phyloP scores from a whole-genome alignment of 805 yeast species.

The Hanseniaspora hatyaiensis region DNA sequence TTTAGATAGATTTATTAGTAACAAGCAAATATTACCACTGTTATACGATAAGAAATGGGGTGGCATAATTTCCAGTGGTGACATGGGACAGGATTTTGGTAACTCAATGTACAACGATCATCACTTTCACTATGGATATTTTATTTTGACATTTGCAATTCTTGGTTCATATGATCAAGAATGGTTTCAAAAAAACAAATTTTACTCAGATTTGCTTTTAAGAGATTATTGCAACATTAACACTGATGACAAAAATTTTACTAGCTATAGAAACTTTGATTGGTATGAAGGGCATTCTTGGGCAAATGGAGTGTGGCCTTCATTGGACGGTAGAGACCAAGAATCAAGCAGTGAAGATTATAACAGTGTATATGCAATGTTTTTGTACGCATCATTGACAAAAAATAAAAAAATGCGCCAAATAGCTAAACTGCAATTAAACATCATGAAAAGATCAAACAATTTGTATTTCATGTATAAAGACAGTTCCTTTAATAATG shows the following conservation, averaged over 20 bases:
- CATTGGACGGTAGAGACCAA: conserved; percentile 68
- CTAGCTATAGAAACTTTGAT: conserved; percentile 57
- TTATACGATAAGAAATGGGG: conserved; percentile 70
- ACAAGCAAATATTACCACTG: conserved; percentile 61
- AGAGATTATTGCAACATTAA: conserved; percentile 59
- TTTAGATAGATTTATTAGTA: conserved; percentile 52
- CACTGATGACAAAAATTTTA: conserved; percentile 44
- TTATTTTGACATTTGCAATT: conserved; percentile 58
- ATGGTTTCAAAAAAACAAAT: conserved; percentile 41
- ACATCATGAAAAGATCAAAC: conserved; percentile 44
- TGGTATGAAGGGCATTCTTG: conserved; percentile 72
- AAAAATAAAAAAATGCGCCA: conserved; percentile 43
- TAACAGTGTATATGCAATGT: conserved; percentile 57
- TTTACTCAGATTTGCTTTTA: conserved; percentile 47
- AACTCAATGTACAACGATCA: conserved; percentile 63
- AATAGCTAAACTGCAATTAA: conserved; percentile 48
- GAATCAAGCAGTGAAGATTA: conserved; percentile 68
- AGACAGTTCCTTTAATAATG: conserved; percentile 32
- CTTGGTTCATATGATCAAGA: conserved; percentile 43
- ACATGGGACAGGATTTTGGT: conserved; percentile 53
- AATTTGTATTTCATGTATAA: conserved; percentile 42
- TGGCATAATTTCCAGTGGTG: conserved; percentile 64
- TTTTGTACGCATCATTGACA: conserved; percentile 50
- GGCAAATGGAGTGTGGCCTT: conserved; percentile 60
- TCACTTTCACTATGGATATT: conserved; percentile 68